Evolutionary conservation across 225 moss, liverwort and hornwort species (phyloP), one percentile per base, ranked within the genome.

Genomic region (Marchantia paleacea): DNA sequence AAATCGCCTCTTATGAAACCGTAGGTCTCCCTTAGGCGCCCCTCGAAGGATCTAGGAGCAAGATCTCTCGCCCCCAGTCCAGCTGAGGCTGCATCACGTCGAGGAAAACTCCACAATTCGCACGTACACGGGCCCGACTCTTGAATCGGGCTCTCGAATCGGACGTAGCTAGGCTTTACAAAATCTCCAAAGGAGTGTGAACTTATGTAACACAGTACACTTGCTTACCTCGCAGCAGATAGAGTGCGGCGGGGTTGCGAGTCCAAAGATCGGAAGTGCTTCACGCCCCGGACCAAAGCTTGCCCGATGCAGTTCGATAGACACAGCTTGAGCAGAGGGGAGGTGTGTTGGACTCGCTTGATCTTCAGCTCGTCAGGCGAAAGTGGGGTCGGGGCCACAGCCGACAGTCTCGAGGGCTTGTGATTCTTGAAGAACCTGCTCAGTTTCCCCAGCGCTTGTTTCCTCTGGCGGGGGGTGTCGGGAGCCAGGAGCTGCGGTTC

Each of bases 181-280:
- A 78, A 78, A 78, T 62, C 22, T 49, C 28, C 74, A 51, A 74
- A 63, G 39, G 39, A 29, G 49, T 8, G 4, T 57, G 76, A 29
- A 47, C 60, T 18, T 1, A 10, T 11, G 31, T 20, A 39, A 29
- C 55, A 64, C 10, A 1, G 54, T 55, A 24, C 7, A 15, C 24
- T 18, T 58, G 30, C 53, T 83, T 51, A 86, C 69, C 83, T 81
- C 29, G 75, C 50, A 19, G 53, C 30, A 3, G 69, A 68, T 55
- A 81, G 39, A 8, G 77, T 29, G 24, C 83, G 83, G 12, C 65
- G 53, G 7, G 52, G 19, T 9, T 80, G 82, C 7, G 79, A 76
- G 47, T 87, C 87, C 58, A 82, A 77, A 16, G 84, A 76, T 52
- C 87, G 84, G 39, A 87, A 63, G 20, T 86, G 83, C 63, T 68